Evolutionary conservation across 805 yeast genomes (phyloP), one percentile per base, ranked within the genome.

Genomic region (Saccharomyces eubayanus): DNA sequence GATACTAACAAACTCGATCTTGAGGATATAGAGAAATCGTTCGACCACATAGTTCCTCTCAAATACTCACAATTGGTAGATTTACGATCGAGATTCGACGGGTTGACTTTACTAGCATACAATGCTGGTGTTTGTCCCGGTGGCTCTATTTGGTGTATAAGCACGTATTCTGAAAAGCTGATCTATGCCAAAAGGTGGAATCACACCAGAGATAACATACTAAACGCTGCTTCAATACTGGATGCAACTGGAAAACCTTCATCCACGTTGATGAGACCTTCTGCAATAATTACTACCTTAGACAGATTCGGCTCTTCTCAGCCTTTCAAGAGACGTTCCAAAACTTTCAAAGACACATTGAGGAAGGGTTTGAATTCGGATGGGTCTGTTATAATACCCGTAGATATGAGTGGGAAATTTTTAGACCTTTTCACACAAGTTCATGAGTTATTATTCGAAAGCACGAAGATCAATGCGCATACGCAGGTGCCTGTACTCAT

Each of bases 81-180:
- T 46, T 71, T 88, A 50, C 72, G 82, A 54, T 89, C 85, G 6
- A 78, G 75, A 51, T 73, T 72, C 41, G 83, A 81, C 55, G 88
- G 84, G 31, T 67, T 84, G 40, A 74, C 80, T 3, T 72, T 92
- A 24, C 84, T 96, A 0, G 96, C 97, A 0, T 83, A 84, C 60
- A 90, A 87, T 67, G 84, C 97, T 0, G 99, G 99, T 3, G 96
- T 89, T 65, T 77, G 96, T 0, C 76, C 94, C 29, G 99, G 99
- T 57, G 98, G 99, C 12, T 82, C 96, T 0, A 81, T 91, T 48
- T 91, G 97, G 97, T 73, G 84, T 40, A 68, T 92, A 10, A 77
- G 79, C 47, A 83, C 84, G 53, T 83, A 85, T 56, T 79, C 84
- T 16, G 97, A 92, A 59, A 85, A 85, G 57, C 73, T 91, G n/a